Evolutionary conservation across 805 yeast genomes (phyloP).

Genomic region (Schwanniomyces polymorphus): DNA sequence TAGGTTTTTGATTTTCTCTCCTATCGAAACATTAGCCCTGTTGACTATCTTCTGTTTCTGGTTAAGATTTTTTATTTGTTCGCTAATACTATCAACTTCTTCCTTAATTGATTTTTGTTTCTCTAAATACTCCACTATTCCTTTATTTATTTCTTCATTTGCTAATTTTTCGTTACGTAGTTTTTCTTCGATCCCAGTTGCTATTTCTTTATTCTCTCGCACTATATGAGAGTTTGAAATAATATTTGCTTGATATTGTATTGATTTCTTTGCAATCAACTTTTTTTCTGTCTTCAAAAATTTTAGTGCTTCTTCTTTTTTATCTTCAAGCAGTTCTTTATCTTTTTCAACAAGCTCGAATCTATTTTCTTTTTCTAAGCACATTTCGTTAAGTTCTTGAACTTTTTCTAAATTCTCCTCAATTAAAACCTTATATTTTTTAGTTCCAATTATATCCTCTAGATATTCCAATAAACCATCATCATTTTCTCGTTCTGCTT

Average conservation of each 20-base stretch:
- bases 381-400: constrained; percentile 76
- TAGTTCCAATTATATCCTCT: constrained; percentile 96
- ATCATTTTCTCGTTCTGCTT: constrained; percentile 87
- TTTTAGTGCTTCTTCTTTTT: constrained; percentile 67
- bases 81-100: constrained; percentile 12
- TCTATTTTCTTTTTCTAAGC: constrained; percentile 78
- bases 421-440: constrained; percentile 75
- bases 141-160: constrained; percentile 23
- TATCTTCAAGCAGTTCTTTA: constrained; percentile 60
- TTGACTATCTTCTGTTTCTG: constrained; percentile 32
- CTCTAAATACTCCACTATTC: constrained; percentile 27
- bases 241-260: constrained; percentile 55
- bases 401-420: constrained; percentile 61
- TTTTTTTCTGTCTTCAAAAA: constrained; percentile 66
- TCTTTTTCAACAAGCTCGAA: constrained; percentile 80
- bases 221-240: constrained; percentile 41
- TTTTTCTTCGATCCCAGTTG: constrained; percentile 40
- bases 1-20: constrained; percentile 74
- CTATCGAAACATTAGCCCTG: constrained; percentile 63
- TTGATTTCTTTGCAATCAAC: constrained; percentile 51
- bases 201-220: constrained; percentile 33
- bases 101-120: constrained; percentile 26
- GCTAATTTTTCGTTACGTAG: constrained; percentile 27
- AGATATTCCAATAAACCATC: constrained; percentile 93
- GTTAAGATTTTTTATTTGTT: constrained; percentile 16